Evolutionary conservation across 257 asterid species (phyloP).

Genomic region (Vinca minor): DNA sequence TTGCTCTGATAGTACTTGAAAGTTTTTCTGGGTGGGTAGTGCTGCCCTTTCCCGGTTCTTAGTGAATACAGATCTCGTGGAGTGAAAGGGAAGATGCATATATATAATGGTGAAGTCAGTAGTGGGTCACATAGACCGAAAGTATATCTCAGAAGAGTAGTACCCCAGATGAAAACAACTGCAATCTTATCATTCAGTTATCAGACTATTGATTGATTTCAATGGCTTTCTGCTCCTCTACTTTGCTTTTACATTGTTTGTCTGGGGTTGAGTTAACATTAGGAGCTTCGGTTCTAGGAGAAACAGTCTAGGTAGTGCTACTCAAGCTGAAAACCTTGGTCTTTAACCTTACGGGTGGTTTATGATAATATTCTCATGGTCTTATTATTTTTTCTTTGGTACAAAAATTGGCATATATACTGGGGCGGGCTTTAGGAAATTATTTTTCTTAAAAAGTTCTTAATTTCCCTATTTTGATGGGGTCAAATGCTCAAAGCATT

Average conservation of each 20-base stretch:
- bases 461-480: background rate
- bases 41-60: background rate
- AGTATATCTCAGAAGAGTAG: slow-evolving; percentile 8
- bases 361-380: background rate
- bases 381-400: background rate
- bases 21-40: slow-evolving; percentile 1
- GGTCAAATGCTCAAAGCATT: too few species aligned
- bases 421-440: background rate
- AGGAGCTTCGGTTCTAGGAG: background rate
- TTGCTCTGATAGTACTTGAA: background rate
- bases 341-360: background rate
- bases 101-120: slow-evolving; percentile 1
- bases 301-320: background rate
- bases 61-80: background rate
- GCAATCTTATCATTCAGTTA: slow-evolving; percentile 11
- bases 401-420: background rate
- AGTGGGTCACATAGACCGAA: slow-evolving; percentile 16
- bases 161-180: background rate
- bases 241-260: background rate
- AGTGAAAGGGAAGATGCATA: background rate
- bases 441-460: background rate
- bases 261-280: background rate
- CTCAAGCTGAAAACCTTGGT: background rate
- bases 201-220: background rate
- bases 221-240: background rate